Conservation (phyloP, 78 protist genomes). For the Dictyostelium brefeldianum region DNA sequence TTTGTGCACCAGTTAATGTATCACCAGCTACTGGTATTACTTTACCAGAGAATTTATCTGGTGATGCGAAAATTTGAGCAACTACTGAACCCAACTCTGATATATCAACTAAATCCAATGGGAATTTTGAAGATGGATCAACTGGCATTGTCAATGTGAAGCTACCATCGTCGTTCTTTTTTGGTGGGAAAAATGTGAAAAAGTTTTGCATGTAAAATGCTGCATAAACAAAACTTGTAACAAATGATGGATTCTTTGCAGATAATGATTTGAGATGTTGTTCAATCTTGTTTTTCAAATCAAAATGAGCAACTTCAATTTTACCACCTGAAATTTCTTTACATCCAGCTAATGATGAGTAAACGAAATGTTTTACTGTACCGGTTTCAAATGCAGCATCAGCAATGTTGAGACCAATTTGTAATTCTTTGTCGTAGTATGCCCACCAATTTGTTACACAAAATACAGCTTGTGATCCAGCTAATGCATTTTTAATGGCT, state of each 20-base stretch:
- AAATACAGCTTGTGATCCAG: too few species aligned
- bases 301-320: too few species aligned
- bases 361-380: too few species aligned
- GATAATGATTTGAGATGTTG: too few species aligned
- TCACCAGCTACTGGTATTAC: not conserved
- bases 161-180: not conserved
- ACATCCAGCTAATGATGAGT: too few species aligned
- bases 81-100: not conserved
- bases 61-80: not conserved
- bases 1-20: not conserved
- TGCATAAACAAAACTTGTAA: not conserved
- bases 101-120: not conserved
- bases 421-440: too few species aligned
- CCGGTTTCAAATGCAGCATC: too few species aligned
- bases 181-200: not conserved
- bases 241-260: not conserved
- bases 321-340: too few species aligned
- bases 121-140: not conserved
- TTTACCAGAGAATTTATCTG: not conserved
- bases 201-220: conserved; percentile 8
- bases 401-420: too few species aligned
- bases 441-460: too few species aligned
- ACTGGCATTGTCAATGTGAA: not conserved
- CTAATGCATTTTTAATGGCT: too few species aligned
- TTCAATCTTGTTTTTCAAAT: too few species aligned